A percentile compares a stretch with the other conserved stretches of the same genome.
phyloP scores from a whole-genome alignment of 139 green algal genomes.

The Coelastrella sp. region DNA sequence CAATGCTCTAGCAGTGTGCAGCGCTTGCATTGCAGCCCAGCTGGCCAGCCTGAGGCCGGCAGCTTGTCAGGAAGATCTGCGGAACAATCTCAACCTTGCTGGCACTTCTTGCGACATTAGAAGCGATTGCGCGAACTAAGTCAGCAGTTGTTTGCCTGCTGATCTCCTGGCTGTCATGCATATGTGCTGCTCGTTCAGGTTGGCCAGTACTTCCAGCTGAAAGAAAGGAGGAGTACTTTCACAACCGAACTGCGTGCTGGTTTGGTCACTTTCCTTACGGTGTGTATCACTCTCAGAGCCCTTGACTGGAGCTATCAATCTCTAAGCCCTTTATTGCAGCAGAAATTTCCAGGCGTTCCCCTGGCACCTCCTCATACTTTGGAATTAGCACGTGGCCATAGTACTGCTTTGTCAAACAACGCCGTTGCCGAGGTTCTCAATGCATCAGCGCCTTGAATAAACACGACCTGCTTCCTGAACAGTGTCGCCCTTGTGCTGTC shows the following conservation, averaged over 20 bases:
- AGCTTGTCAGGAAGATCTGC: not conserved
- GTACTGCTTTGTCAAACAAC: too few species aligned
- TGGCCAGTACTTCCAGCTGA: conserved; percentile 71
- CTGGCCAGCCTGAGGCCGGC: not conserved
- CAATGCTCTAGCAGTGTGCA: not conserved
- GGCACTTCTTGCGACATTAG: not conserved
- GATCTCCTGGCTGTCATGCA: not conserved
- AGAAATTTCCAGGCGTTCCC: not conserved
- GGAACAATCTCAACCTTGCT: conserved; percentile 5
- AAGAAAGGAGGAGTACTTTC: conserved; percentile 65
- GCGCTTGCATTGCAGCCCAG: not conserved
- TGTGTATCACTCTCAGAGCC: conserved; percentile 17
- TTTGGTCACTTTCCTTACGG: conserved; percentile 85
- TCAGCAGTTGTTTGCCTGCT: not conserved
- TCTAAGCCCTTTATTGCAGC: not conserved
- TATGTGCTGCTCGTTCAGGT: conserved; percentile 54
- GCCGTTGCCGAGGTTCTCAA: too few species aligned
- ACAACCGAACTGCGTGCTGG: conserved; percentile 77
- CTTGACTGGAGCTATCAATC: not conserved
- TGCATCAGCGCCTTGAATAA: not conserved
- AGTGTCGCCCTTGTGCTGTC: not conserved
- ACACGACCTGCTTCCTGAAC: not conserved
- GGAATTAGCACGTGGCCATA: too few species aligned
- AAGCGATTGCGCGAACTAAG: not conserved
- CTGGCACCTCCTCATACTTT: too few species aligned